Evolutionary conservation across 2,329 filamentous ascomycete genomes (phyloP).

Genomic region (Venturia pyrina): DNA sequence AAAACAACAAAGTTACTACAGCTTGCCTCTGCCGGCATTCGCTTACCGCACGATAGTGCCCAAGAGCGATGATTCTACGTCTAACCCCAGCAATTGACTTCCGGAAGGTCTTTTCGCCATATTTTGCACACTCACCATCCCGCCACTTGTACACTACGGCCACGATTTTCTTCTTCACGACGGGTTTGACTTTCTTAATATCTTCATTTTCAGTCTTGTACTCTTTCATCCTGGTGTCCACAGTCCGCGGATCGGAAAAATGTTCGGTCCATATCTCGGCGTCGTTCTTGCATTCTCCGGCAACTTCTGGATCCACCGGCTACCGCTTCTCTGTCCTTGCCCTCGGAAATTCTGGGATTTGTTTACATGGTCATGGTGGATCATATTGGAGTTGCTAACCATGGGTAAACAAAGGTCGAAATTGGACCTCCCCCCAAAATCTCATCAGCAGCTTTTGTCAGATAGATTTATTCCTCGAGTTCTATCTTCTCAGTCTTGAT

Average conservation of each 20-base stretch:
- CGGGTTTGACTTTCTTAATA: conserved; percentile 1
- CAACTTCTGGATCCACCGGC: neutral
- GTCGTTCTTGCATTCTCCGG: neutral
- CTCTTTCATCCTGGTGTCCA: neutral
- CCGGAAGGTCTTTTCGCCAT: neutral
- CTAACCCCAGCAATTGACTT: neutral
- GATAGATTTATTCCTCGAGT: neutral
- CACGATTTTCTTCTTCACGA: neutral
- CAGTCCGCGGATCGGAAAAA: neutral
- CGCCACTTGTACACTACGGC: neutral
- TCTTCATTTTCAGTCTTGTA: neutral
- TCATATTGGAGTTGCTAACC: neutral
- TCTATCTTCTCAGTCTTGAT: neutral
- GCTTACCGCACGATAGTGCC: neutral
- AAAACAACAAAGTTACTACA: neutral
- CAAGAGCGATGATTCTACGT: neutral
- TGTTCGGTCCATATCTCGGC: neutral
- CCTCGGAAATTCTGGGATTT: neutral
- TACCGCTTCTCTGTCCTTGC: neutral
- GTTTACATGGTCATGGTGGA: neutral
- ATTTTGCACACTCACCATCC: neutral
- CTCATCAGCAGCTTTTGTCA: conserved; percentile 1
- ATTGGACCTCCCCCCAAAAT: neutral
- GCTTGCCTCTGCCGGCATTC: neutral
- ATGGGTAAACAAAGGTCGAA: neutral